Percentiles rank a stretch among this genome's conserved stretches.
phyloP scores from a whole-genome alignment of 2,329 filamentous ascomycete species.

The Xylariaceae sp. region DNA sequence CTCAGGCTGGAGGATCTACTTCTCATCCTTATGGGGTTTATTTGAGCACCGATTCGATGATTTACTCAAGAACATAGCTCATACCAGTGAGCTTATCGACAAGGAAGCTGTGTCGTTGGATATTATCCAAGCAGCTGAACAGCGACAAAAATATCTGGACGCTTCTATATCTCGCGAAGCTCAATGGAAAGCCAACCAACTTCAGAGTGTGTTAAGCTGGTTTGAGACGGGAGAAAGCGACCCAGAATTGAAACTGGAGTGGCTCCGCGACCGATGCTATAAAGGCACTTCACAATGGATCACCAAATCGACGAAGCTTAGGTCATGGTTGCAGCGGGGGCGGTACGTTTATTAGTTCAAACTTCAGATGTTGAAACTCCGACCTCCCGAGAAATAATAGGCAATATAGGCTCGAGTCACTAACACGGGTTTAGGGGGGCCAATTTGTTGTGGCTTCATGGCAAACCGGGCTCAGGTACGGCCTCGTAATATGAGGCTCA shows the following conservation, averaged over 20 bases:
- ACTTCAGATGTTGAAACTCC: no score
- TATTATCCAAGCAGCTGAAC: not conserved
- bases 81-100: not conserved
- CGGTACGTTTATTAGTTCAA: not conserved
- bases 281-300: constrained; percentile 1
- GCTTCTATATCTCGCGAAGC: not conserved
- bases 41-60: not conserved
- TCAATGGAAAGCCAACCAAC: not conserved
- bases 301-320: not conserved
- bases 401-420: no score
- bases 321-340: not conserved
- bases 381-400: no score
- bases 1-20: constrained; percentile 1
- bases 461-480: constrained; percentile 5
- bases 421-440: not conserved
- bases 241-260: not conserved
- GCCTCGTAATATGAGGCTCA: no score
- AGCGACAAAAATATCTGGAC: not conserved
- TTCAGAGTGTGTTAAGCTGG: not conserved
- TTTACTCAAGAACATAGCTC: not conserved
- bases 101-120: not conserved
- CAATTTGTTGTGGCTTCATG: not conserved
- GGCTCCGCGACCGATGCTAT: not conserved
- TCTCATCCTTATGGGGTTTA: not conserved
- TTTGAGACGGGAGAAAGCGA: not conserved